phyloP scores from a whole-genome alignment of 2,329 filamentous ascomycete genomes.

The Zymoseptoria crescenta region DNA sequence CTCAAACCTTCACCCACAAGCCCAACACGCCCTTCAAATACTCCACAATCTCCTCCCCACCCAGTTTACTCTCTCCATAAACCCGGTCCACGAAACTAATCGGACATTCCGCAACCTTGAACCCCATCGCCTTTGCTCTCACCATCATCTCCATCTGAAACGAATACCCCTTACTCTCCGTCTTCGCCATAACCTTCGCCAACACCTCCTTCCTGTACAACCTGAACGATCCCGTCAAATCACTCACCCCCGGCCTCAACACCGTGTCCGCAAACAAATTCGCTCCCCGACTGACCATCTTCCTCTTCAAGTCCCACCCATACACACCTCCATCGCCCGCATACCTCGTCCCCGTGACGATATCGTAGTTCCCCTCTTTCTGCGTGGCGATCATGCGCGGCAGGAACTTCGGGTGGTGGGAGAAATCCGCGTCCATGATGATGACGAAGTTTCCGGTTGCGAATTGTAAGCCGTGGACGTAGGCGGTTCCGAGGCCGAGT shows the following conservation, averaged over 20 bases:
- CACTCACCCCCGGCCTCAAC: slow-evolving; percentile 84
- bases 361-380: slow-evolving; percentile 74
- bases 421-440: slow-evolving; percentile 99
- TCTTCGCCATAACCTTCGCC: slow-evolving; percentile 81
- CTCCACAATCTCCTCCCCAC: slow-evolving; percentile 90
- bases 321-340: slow-evolving; percentile 78
- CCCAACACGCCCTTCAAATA: slow-evolving; percentile 64
- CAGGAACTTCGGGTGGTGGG: slow-evolving; percentile 98
- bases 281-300: slow-evolving; percentile 72
- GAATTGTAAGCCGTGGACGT: slow-evolving; percentile 89
- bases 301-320: slow-evolving; percentile 85
- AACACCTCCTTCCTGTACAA: slow-evolving; percentile 88
- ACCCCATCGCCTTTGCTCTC: slow-evolving; percentile 90
- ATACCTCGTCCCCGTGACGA: slow-evolving; percentile 93
- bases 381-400: slow-evolving; percentile 84
- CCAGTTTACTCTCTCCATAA: slow-evolving; percentile 92
- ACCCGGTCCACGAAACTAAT: slow-evolving; percentile 94
- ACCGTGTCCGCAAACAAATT: slow-evolving; percentile 96
- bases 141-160: slow-evolving; percentile 99
- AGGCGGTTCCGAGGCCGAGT: slow-evolving; percentile 92
- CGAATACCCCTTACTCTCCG: slow-evolving; percentile 92
- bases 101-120: slow-evolving; percentile 86
- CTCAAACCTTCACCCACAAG: slow-evolving; percentile 44
- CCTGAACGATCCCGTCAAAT: slow-evolving; percentile 89
- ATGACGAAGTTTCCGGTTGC: slow-evolving; percentile 90